Evolutionary conservation across 2,329 filamentous ascomycete species (phyloP).

Genomic region (Apiospora malaysiana): DNA sequence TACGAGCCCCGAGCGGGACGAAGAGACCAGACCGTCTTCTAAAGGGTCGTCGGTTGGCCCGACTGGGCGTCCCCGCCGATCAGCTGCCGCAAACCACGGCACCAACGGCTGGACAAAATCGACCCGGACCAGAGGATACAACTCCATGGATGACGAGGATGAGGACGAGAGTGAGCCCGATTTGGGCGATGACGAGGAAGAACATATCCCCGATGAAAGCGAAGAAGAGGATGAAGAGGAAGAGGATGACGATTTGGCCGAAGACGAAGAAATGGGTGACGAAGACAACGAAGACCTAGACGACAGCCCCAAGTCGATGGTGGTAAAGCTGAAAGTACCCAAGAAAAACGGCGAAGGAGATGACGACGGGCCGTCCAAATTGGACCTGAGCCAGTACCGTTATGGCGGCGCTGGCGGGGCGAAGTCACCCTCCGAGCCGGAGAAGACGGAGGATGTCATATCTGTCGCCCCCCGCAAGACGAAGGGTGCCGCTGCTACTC

Average conservation of each 20-base stretch:
- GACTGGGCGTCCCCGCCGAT: slow-evolving; percentile 56
- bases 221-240: slow-evolving; percentile 64
- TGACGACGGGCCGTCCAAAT: slow-evolving; percentile 38
- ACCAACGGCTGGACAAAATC: slow-evolving; percentile 54
- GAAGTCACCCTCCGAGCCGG: slow-evolving; percentile 23
- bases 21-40: slow-evolving; percentile 37
- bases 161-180: slow-evolving; percentile 43
- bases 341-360: slow-evolving; percentile 45
- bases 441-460: slow-evolving; percentile 38
- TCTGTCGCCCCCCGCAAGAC: slow-evolving; percentile 34
- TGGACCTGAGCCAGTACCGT: slow-evolving; percentile 39
- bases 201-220: slow-evolving; percentile 66
- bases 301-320: slow-evolving; percentile 61
- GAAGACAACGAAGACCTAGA: slow-evolving; percentile 58
- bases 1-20: slow-evolving; percentile 44
- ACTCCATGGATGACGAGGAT: slow-evolving; percentile 59
- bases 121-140: slow-evolving; percentile 56
- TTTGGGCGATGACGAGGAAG: slow-evolving; percentile 71
- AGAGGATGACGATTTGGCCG: slow-evolving; percentile 46
- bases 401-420: slow-evolving; percentile 32
- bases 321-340: slow-evolving; percentile 73
- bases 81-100: slow-evolving; percentile 55
- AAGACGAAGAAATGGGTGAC: slow-evolving; percentile 47
- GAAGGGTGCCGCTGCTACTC: not conserved
- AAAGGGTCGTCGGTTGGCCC: slow-evolving; percentile 49